Percentiles rank a stretch among this genome's conserved stretches.
phyloP scores from a whole-genome alignment of 345 rosid genomes.

The Ceriops decandra region DNA sequence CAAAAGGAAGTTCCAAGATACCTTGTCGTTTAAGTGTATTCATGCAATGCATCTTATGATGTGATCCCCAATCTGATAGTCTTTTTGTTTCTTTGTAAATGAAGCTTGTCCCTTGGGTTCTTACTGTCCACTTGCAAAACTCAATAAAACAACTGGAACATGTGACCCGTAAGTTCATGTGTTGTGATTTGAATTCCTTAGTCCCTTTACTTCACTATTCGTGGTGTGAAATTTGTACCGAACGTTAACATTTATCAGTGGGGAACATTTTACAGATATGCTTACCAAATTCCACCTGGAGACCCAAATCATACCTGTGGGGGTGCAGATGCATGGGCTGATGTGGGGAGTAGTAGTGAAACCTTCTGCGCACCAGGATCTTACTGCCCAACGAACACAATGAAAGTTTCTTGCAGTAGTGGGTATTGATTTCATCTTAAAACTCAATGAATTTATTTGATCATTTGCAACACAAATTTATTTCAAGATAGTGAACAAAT shows the following conservation, averaged over 20 bases:
- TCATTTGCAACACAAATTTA: not conserved
- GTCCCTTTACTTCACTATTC: conserved; percentile 5
- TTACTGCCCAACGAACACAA: conserved; percentile 66
- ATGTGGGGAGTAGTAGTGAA: conserved; percentile 50
- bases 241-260: conserved; percentile 12
- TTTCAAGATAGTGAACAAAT: not conserved
- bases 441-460: conserved; percentile 9
- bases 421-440: conserved; percentile 66
- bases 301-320: conserved; percentile 73
- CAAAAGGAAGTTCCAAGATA: not conserved
- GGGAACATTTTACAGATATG: conserved; percentile 51
- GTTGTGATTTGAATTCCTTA: not conserved
- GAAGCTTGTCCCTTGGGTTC: conserved; percentile 86
- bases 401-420: conserved; percentile 55
- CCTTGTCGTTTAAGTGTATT: not conserved
- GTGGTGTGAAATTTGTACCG: not conserved
- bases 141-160: conserved; percentile 62
- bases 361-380: conserved; percentile 85
- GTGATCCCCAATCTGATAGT: conserved; percentile 9
- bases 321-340: conserved; percentile 88
- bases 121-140: conserved; percentile 73
- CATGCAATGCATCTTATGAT: not conserved
- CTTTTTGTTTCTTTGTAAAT: conserved; percentile 23
- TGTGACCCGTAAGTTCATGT: conserved; percentile 77
- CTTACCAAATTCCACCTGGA: conserved; percentile 75